Base-by-base conservation (phyloP, 768 basidiomycete genomes). In the Lactarius sp. region DNA sequence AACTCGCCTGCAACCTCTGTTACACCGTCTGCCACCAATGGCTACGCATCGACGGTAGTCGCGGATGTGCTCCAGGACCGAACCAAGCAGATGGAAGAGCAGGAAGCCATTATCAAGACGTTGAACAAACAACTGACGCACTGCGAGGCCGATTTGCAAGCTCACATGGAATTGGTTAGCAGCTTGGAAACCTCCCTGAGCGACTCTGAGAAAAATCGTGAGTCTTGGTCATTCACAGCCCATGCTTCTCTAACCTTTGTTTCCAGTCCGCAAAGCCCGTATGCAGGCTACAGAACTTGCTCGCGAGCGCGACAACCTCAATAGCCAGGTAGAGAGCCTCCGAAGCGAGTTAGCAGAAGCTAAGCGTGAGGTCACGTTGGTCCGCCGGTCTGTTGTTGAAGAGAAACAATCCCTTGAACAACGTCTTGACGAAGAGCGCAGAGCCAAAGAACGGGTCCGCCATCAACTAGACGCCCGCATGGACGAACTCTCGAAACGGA, bases 81-180 rank as follows among this genome's bases (percentile, higher is more conserved):
- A 73, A 74, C 82, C 20, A 89, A 87, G 70, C 85, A 83, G 52
- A 76, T 94, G 42, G 89, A 85, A 13, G 93, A 95, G 77, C 89
- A 92, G 71, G 89, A 92, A 69, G 83, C 81, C 56, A 94, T 93
- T 88, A 92, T 96, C 77, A 90, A 92, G 75, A 94, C 90, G 27
- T 82, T 97, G 66, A 94, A 94, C 75, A 94, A 96, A 74, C 93
- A 94, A 74, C 73, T 97, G 53, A 86, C 85, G n/a, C 94, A 96
- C 73, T 94, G 92, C 71, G 94, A 97, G 76, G 84, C 82, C 65
- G 94, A 97, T 74, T 78, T 95, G 66, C 90, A 94, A 69, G 86
- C 90, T 33, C 92, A 95, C 71, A 92, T 94, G 83, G 92, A 96
- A 73, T 83, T 94, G 58, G 92, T 94, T 65, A 81, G 77, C 66